Evolutionary conservation across 176 grass and related monocot species (phyloP).

Genomic region (Zoysia pacifica): DNA sequence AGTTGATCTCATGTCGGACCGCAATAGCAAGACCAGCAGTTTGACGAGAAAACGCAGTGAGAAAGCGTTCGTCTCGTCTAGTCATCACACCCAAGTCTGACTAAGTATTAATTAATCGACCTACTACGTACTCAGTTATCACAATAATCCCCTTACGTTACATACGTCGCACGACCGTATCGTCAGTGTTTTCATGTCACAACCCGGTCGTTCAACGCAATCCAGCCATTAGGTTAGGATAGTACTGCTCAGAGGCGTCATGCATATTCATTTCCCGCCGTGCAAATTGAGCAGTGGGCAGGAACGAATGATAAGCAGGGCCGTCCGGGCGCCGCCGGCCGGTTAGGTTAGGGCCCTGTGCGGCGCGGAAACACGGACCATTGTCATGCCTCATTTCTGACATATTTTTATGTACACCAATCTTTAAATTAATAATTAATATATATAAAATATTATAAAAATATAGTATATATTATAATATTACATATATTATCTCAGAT

Average conservation of each 20-base stretch:
- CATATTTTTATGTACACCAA: too few relatives aligned
- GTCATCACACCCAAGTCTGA: not conserved
- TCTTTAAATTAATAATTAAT: too few relatives aligned
- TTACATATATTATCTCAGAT: too few relatives aligned
- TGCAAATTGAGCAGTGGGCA: not conserved
- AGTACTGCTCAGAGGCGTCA: not conserved
- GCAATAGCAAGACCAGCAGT: not conserved
- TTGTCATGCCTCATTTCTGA: too few relatives aligned
- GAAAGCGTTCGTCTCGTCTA: not conserved
- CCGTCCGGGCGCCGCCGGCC: not conserved
- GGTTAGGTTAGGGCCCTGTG: constrained; percentile 3
- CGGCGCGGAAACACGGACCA: constrained; percentile 25
- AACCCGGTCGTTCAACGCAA: not conserved
- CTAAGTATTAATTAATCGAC: not conserved
- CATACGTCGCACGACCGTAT: not conserved
- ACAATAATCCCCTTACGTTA: not conserved
- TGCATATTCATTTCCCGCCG: too few relatives aligned
- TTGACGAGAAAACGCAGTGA: constrained; percentile 10
- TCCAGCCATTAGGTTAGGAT: not conserved
- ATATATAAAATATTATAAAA: too few relatives aligned
- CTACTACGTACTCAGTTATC: not conserved
- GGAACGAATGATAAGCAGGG: too few relatives aligned
- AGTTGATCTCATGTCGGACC: too few relatives aligned
- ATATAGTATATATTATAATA: too few relatives aligned
- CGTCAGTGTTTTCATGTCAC: constrained; percentile 5